These are phyloP conservation scores for Trametes punicea DNA, from an alignment of 768 basidiomycete species.

Conservation along the genomic window DNA sequence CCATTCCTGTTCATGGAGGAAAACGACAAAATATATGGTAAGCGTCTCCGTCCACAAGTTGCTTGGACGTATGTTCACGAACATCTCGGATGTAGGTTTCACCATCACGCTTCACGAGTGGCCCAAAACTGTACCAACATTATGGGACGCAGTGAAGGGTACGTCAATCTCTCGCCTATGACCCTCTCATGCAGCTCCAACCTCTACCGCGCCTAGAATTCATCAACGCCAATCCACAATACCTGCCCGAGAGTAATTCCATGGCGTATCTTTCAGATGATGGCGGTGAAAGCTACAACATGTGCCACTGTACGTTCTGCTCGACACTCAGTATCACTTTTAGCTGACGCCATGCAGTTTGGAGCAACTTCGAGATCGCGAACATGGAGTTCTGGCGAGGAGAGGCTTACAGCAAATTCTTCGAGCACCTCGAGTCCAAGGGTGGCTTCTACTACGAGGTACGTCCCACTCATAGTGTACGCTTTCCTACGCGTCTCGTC, in stretches of 20 bases:
- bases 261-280: slow-evolving; percentile 67
- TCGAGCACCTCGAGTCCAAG: slow-evolving; percentile 72
- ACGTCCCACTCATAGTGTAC: slow-evolving; percentile 2
- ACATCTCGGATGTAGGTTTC: slow-evolving; percentile 39
- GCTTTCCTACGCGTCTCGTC: background rate
- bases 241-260: slow-evolving; percentile 54
- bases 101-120: slow-evolving; percentile 66
- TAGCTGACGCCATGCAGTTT: slow-evolving; percentile 36
- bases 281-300: slow-evolving; percentile 58
- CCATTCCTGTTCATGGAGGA: slow-evolving; percentile 73
- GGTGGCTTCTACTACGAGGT: slow-evolving; percentile 95
- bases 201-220: too few relatives aligned
- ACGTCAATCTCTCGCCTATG: background rate
- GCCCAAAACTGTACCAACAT: slow-evolving; percentile 56
- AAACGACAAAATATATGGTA: slow-evolving; percentile 66
- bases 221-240: slow-evolving; percentile 49
- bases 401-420: slow-evolving; percentile 81
- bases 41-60: slow-evolving; percentile 17
- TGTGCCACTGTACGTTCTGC: slow-evolving; percentile 53
- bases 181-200: too few relatives aligned
- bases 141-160: slow-evolving; percentile 62
- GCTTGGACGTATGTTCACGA: background rate
- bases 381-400: slow-evolving; percentile 86
- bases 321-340: background rate
- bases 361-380: slow-evolving; percentile 78